These are phyloP conservation scores for Dendrobium officinale DNA, from an alignment of 106 monocot species.

Conservation along the genomic window DNA sequence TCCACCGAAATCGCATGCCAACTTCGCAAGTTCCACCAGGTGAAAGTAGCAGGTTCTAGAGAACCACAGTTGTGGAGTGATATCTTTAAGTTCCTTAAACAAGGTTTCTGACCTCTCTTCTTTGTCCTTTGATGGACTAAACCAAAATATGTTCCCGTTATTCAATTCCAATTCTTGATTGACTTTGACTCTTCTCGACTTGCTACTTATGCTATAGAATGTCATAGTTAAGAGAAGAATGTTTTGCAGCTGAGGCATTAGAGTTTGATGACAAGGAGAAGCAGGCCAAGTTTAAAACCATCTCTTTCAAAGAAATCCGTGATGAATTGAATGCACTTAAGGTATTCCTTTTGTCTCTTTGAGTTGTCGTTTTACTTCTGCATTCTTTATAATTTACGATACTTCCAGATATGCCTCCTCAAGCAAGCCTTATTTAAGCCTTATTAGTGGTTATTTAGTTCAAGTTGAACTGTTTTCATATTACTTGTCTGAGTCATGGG, in stretches of 20 bases:
- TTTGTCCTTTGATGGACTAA: neutral
- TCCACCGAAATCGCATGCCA: conserved; percentile 75
- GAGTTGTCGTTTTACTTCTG: neutral
- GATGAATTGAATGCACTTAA: conserved; percentile 66
- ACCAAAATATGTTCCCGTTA: neutral
- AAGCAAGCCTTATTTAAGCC: neutral
- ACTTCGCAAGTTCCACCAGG: conserved; percentile 71
- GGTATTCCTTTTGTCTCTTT: conserved; percentile 24
- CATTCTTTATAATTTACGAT: neutral
- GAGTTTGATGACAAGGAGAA: conserved; percentile 62
- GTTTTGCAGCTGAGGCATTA: conserved; percentile 50
- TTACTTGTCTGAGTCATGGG: neutral
- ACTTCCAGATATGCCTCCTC: neutral
- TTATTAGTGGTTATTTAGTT: neutral
- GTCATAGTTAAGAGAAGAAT: conserved; percentile 16
- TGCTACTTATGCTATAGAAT: neutral
- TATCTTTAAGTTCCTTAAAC: conserved; percentile 61
- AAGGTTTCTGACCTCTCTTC: conserved; percentile 35
- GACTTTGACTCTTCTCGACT: too few relatives aligned
- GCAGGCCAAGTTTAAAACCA: conserved; percentile 51
- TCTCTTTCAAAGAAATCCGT: conserved; percentile 67
- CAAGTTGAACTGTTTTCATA: neutral
- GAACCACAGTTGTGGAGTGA: conserved; percentile 90
- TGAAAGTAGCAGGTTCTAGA: conserved; percentile 68
- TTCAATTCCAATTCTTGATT: neutral